Evolutionary conservation across 129 eudicot genomes (phyloP).

Genomic region (Helianthus tuberosus): DNA sequence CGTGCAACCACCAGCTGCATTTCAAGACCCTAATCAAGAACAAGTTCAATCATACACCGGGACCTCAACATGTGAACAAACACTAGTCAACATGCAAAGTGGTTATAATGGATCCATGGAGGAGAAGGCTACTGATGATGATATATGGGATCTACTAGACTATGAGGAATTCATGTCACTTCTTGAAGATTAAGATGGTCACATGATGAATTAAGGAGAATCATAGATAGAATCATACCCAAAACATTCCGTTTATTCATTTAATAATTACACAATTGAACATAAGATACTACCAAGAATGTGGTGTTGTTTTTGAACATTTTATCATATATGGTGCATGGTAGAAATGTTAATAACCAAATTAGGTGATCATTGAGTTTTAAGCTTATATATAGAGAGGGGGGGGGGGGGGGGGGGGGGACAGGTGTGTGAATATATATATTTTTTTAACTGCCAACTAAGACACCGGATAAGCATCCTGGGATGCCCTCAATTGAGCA

Average conservation of each 20-base stretch:
- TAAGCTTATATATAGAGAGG: too few relatives aligned
- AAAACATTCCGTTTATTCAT: background rate
- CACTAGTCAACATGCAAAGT: too few relatives aligned
- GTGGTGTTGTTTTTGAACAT: background rate
- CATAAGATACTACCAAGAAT: background rate
- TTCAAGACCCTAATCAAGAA: background rate
- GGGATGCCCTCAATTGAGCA: too few relatives aligned
- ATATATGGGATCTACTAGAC: background rate
- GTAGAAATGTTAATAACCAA: background rate
- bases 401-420: too few relatives aligned
- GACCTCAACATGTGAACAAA: background rate
- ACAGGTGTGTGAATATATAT: too few relatives aligned
- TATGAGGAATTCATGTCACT: background rate
- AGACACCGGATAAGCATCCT: too few relatives aligned
- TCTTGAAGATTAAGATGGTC: background rate
- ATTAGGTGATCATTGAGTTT: too few relatives aligned
- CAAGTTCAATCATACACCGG: background rate
- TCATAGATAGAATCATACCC: background rate
- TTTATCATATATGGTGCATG: background rate
- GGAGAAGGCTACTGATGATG: too few relatives aligned
- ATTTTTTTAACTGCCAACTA: too few relatives aligned
- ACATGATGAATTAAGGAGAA: background rate
- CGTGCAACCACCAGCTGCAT: background rate
- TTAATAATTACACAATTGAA: background rate
- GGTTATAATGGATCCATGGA: too few relatives aligned